These are phyloP conservation scores for Fusarium buharicum DNA, from an alignment of 2,329 filamentous ascomycete species.

Conservation along the genomic window DNA sequence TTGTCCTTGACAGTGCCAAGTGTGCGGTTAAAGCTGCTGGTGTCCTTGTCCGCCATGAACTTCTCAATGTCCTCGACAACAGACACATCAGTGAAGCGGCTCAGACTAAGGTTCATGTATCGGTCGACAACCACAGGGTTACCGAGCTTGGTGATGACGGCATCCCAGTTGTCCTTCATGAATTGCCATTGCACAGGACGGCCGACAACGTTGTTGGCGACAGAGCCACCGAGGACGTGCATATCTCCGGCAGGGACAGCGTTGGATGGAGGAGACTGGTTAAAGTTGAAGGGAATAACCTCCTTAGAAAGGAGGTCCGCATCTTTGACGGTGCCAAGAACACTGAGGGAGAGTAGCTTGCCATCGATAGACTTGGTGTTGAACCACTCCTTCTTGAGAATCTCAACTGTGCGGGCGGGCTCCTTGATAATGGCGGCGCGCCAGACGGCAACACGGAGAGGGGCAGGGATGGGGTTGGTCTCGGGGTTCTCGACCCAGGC, in stretches of 20 bases:
- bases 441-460: conserved; percentile 83
- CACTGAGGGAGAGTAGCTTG: conserved; percentile 83
- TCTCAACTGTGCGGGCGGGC: conserved; percentile 74
- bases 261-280: conserved; percentile 65
- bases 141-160: conserved; percentile 74
- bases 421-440: conserved; percentile 77
- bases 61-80: conserved; percentile 78
- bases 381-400: conserved; percentile 86
- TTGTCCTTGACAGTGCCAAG: conserved; percentile 87
- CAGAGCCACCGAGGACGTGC: conserved; percentile 79
- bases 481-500: conserved; percentile 79
- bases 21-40: conserved; percentile 84
- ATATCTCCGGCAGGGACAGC: conserved; percentile 88
- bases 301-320: conserved; percentile 71
- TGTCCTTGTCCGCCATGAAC: conserved; percentile 91
- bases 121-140: conserved; percentile 92
- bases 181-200: conserved; percentile 85
- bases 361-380: conserved; percentile 87
- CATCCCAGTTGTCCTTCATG: conserved; percentile 84
- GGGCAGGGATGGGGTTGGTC: conserved; percentile 77
- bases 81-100: conserved; percentile 78
- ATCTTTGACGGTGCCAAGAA: conserved; percentile 79
- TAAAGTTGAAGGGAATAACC: conserved; percentile 82
- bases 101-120: conserved; percentile 81
- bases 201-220: conserved; percentile 78